A percentile compares a stretch with the other conserved stretches of the same genome.
phyloP scores from a whole-genome alignment of 2,329 filamentous ascomycete species.

The Xylariaceae sp. region DNA sequence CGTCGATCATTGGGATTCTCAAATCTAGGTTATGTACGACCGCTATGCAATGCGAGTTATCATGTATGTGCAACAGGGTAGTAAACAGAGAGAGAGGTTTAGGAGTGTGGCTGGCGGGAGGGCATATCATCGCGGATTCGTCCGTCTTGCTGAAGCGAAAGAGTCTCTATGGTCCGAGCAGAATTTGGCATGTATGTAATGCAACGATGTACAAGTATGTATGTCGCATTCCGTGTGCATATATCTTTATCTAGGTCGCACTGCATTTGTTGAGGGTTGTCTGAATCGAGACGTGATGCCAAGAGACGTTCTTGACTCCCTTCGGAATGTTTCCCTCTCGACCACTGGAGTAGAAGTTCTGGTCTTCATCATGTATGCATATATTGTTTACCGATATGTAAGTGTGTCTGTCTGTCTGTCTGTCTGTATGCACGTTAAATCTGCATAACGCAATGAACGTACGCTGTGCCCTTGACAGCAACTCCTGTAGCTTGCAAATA shows the following conservation, averaged over 20 bases:
- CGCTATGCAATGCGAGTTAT: too few species aligned
- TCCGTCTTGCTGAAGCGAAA: background rate
- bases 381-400: too few species aligned
- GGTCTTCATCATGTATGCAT: background rate
- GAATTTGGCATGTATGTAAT: background rate
- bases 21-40: background rate
- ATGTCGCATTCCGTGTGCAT: too few species aligned
- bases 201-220: too few species aligned
- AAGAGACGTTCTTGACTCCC: background rate
- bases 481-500: too few species aligned
- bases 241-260: too few species aligned
- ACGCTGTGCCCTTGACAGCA: too few species aligned
- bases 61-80: background rate
- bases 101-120: too few species aligned
- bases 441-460: background rate
- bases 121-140: too few species aligned
- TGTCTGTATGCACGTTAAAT: background rate
- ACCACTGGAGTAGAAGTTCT: background rate
- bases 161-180: background rate
- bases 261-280: background rate
- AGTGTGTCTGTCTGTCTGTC: too few species aligned
- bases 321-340: background rate
- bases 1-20: background rate
- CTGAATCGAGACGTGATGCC: background rate
- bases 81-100: too few species aligned